A percentile compares a stretch with the other conserved stretches of the same genome.
Conservation (phyloP, 495 filamentous ascomycete species). For the Penicillium paxilli region DNA sequence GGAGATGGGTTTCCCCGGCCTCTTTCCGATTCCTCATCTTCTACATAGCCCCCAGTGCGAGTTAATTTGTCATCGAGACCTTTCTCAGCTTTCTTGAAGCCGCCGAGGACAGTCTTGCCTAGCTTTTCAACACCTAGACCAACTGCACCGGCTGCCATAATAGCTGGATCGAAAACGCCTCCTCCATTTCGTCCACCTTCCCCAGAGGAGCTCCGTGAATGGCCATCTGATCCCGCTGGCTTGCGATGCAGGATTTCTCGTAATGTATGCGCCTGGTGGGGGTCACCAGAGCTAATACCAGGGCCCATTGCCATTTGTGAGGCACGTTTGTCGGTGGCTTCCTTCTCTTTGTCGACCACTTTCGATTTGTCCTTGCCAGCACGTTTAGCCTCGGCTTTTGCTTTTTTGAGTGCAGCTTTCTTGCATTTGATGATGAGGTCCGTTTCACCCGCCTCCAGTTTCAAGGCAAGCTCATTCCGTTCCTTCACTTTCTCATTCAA, state of each 20-base stretch:
- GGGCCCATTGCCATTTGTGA: conserved; percentile 61
- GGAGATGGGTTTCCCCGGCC: background rate
- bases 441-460: conserved; percentile 82
- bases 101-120: conserved; percentile 55
- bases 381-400: conserved; percentile 63
- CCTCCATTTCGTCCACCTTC: conserved; percentile 22
- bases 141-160: conserved; percentile 50
- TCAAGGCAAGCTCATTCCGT: conserved; percentile 67
- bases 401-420: conserved; percentile 69
- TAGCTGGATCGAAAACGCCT: conserved; percentile 35
- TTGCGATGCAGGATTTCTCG: conserved; percentile 56
- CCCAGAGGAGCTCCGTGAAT: conserved; percentile 27
- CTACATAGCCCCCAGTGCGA: conserved; percentile 54
- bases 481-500: conserved; percentile 82
- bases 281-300: conserved; percentile 81
- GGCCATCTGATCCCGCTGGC: conserved; percentile 16
- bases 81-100: conserved; percentile 46
- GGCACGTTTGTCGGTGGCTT: conserved; percentile 53
- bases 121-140: conserved; percentile 63
- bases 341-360: conserved; percentile 45
- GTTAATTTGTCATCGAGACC: conserved; percentile 49
- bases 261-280: conserved; percentile 75
- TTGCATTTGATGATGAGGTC: conserved; percentile 77
- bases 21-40: conserved; percentile 11
- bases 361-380: conserved; percentile 54